Percentiles rank a stretch among this genome's conserved stretches.
phyloP scores from a whole-genome alignment of 202 grass and related monocot species.

The Zoysia matrella region DNA sequence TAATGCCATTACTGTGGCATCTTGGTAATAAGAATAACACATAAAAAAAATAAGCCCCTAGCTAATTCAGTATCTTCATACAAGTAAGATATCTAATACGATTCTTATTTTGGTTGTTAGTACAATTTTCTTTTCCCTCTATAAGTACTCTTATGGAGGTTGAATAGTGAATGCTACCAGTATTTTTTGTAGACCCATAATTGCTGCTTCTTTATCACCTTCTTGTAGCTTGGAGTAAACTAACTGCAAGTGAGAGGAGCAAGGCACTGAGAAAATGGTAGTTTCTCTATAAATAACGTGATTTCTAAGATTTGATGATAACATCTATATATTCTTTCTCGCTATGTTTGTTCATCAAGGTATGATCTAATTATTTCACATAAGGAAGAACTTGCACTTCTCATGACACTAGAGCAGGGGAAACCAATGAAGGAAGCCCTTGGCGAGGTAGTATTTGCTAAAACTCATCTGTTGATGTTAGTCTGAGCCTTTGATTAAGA shows the following conservation, averaged over 20 bases:
- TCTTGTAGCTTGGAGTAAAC: slow-evolving; percentile 92
- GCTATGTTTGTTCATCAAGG: slow-evolving; percentile 58
- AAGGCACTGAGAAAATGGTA: slow-evolving; percentile 97
- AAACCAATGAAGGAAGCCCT: slow-evolving; percentile 97
- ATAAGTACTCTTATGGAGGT: not conserved
- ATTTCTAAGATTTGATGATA: slow-evolving; percentile 25
- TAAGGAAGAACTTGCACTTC: slow-evolving; percentile 93
- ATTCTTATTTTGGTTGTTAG: not conserved
- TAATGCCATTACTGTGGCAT: not conserved
- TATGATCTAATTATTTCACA: slow-evolving; percentile 92
- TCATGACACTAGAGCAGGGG: slow-evolving; percentile 95
- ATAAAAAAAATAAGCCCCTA: not conserved
- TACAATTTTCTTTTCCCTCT: not conserved
- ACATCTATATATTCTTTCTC: slow-evolving; percentile 29
- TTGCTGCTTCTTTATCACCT: slow-evolving; percentile 7
- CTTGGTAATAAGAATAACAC: not conserved
- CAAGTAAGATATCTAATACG: not conserved
- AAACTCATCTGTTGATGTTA: slow-evolving; percentile 31
- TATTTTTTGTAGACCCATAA: not conserved
- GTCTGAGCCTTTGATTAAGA: slow-evolving; percentile 18
- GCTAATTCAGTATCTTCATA: not conserved
- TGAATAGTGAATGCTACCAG: too few species aligned
- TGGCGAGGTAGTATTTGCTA: slow-evolving; percentile 70
- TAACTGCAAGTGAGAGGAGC: slow-evolving; percentile 90
- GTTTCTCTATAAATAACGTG: slow-evolving; percentile 9